Evolutionary conservation across 495 filamentous ascomycete genomes (phyloP), one percentile per base, ranked within the genome.

Genomic region (Endocarpon pusillum): DNA sequence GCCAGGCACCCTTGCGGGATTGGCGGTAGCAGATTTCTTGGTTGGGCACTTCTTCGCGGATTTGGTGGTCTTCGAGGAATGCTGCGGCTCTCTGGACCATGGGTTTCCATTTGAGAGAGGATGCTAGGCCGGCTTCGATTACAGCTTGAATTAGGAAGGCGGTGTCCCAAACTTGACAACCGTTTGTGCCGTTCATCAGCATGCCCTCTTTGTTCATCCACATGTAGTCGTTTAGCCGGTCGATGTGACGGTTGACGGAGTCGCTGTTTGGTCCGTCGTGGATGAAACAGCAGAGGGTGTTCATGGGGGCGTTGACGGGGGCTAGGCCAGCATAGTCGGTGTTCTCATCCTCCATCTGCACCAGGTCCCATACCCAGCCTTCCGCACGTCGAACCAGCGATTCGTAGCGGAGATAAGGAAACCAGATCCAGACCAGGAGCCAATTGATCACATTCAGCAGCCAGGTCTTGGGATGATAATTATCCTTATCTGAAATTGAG

Each of bases 141-240:
- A 81, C 67, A 6, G 76, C 74, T 50, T 93, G 85, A 16, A 93
- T 83, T 25, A 77, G 55, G 47, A 94, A 94, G 1, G 81, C 66
- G 0, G 89, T 97, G 48, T 97, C 89, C 89, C 89, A 97, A 27
- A 72, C 78, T 55, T 97, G 89, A 10, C 94, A 84, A 11, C 89
- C 89, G 46, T 97, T 94, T 21, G 89, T 97, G 21, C 89, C 89
- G 51, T 94, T 94, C 53, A 75, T 75, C 14, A 94, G 62, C 80
- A 97, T 83, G 18, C 89, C 89, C 52, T 94, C 89, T 25, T 69
- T 40, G 25, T 87, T 93, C 36, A 96, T 61, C 91, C 91, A 97
- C 39, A 96, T 60, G 39, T 78, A 89, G 42, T 97, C 91, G 24
- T 79, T 58, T 16, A 89, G 51, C 11, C 82, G 69, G 42, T 96